Conservation (phyloP, 2,329 filamentous ascomycete species). For the Chaetomiaceae sp. region DNA sequence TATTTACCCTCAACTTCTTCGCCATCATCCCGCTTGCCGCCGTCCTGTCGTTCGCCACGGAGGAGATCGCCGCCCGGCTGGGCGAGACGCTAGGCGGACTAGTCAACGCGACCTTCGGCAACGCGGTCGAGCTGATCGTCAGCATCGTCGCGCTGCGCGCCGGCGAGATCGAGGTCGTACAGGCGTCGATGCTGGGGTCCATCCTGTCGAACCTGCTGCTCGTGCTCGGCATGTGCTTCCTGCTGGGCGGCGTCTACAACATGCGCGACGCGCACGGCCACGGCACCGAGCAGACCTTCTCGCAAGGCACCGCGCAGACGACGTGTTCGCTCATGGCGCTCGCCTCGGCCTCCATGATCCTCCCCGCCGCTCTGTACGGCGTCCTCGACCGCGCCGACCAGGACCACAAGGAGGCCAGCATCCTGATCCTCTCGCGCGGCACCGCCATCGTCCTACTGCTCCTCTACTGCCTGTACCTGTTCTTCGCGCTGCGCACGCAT, state of each 20-base stretch:
- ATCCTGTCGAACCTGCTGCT: conserved; percentile 92
- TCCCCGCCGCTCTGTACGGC: conserved; percentile 68
- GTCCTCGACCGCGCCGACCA: conserved; percentile 46
- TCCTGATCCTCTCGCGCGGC: conserved; percentile 66
- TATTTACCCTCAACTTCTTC: conserved; percentile 74
- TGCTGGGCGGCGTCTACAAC: conserved; percentile 65
- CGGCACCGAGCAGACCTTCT: conserved; percentile 64
- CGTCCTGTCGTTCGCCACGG: conserved; percentile 69
- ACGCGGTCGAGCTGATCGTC: conserved; percentile 76
- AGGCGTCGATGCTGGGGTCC: conserved; percentile 93
- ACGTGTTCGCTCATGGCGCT: conserved; percentile 70
- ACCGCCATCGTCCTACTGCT: conserved; percentile 69
- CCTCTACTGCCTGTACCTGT: conserved; percentile 70
- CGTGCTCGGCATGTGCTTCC: conserved; percentile 75
- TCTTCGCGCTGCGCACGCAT: conserved; percentile 73
- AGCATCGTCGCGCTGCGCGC: conserved; percentile 85
- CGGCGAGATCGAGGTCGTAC: conserved; percentile 89
- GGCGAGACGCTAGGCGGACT: conserved; percentile 69
- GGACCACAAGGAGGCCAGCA: conserved; percentile 45
- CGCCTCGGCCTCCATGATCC: conserved; percentile 70
- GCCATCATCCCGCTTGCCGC: conserved; percentile 72
- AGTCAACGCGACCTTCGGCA: conserved; percentile 72
- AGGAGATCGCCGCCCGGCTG: conserved; percentile 66
- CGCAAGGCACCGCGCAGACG: conserved; percentile 70
- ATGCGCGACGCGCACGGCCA: conserved; percentile 49